Evolutionary conservation across 2,329 filamentous ascomycete species (phyloP), one percentile per base, ranked within the genome.

Genomic region (Colletotrichum abscissum): DNA sequence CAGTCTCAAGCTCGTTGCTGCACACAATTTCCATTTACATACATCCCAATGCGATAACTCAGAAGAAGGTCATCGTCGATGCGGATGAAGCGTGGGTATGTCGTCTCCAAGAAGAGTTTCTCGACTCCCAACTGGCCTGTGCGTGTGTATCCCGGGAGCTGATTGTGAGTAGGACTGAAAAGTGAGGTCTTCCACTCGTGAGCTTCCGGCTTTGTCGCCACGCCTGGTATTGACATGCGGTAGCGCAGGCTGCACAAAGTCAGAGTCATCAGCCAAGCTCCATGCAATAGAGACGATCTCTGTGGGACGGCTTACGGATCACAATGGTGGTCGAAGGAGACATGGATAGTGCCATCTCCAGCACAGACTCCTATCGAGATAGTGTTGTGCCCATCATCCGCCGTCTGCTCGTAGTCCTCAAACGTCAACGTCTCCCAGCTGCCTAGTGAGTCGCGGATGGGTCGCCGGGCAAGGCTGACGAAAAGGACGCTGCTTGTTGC

Each of bases 311-410:
- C 72, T 74, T 42, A 74, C 72, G 69, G 67, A 26, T 74, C 72
- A 5, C 72, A 74, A 22, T 74, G 72, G 38, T 74, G 72, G 28
- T 74, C 72, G 4, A 72, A 74, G 0, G 72, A 65, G 35, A 74
- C 63, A n/a, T 74, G 72, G 1, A 74, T 67, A 1, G 72, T 72
- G 5, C 72, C 72, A 2, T 74, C 72, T 1, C 72, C 72, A 2
- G 57, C 38, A 7, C 68, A 72, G 2, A 74, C 54, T 1, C 72
- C 72, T 16, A 74, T 72, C 6, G 67, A 72, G 57, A 74, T 72
- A 30, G 72, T 74, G 42, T 74, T 74, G 6, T 74, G 72, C n/a
- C 72, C 72, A 38, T 74, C 72, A 28, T 74, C 72, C n/a, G 72
- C 63, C 7, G 63, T 74, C 52, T 74, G 72, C 52, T 72, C 58